Evolutionary conservation across 176 grass and related monocot genomes (phyloP).

Genomic region (Metroxylon sagu): DNA sequence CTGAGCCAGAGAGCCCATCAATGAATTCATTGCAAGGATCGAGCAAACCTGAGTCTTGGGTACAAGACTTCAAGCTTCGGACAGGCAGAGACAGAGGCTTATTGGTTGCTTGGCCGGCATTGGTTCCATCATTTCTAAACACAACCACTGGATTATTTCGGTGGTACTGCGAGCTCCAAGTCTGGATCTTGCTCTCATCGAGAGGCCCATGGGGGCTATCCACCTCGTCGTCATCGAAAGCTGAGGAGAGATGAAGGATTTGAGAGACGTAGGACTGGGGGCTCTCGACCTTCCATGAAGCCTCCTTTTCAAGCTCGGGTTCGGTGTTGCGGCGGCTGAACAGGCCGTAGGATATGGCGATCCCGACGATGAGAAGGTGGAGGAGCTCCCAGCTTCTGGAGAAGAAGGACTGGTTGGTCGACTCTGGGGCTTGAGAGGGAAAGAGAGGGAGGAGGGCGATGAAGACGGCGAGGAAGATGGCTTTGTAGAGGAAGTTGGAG

Average conservation of each 20-base stretch:
- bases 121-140: conserved; percentile 10
- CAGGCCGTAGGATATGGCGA: conserved; percentile 81
- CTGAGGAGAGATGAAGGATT: conserved; percentile 41
- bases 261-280: conserved; percentile 43
- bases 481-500: conserved; percentile 39
- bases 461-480: conserved; percentile 40
- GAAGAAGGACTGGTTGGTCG: conserved; percentile 38
- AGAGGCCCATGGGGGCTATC: neutral
- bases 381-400: conserved; percentile 78
- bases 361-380: conserved; percentile 75
- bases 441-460: conserved; percentile 50
- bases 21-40: too few relatives aligned
- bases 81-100: conserved; percentile 48
- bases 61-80: conserved; percentile 37
- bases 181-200: conserved; percentile 22
- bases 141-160: conserved; percentile 34
- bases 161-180: conserved; percentile 54
- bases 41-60: conserved; percentile 2
- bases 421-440: conserved; percentile 45
- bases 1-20: conserved; percentile 1
- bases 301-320: conserved; percentile 10
- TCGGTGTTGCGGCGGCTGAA: conserved; percentile 71
- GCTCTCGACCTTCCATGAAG: conserved; percentile 27
- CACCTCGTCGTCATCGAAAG: conserved; percentile 39
- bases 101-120: neutral